phyloP scores from a whole-genome alignment of 306 rosid genomes.

The Hippophae rhamnoides region DNA sequence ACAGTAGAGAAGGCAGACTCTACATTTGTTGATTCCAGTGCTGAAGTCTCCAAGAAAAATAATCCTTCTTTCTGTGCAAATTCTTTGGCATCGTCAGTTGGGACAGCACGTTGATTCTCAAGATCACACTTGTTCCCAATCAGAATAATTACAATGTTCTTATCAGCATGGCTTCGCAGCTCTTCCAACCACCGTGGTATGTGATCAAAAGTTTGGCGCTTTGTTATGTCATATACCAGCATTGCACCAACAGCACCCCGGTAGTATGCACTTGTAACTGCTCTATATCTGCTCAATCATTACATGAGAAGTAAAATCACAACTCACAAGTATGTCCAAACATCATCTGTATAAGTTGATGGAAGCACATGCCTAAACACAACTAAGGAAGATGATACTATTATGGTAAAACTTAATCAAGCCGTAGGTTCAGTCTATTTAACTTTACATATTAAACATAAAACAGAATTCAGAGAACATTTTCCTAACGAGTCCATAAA shows the following conservation, averaged over 20 bases:
- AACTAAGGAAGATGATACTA: no score
- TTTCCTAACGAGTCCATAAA: no score
- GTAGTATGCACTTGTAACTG: conserved; percentile 95
- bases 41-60: conserved; percentile 89
- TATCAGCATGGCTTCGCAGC: conserved; percentile 86
- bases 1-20: conserved; percentile 79
- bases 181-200: conserved; percentile 97
- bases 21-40: conserved; percentile 76
- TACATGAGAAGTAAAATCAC: neutral
- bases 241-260: conserved; percentile 97
- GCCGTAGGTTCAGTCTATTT: no score
- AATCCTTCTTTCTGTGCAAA: conserved; percentile 92
- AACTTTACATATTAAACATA: no score
- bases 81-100: conserved; percentile 82
- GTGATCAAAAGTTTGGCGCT: conserved; percentile 83
- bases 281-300: conserved; percentile 61
- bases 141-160: conserved; percentile 86
- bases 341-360: neutral
- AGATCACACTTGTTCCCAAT: conserved; percentile 87
- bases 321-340: neutral
- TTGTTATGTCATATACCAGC: conserved; percentile 88
- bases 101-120: conserved; percentile 71
- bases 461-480: no score
- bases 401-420: no score
- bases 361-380: no score